Percentiles rank a stretch among this genome's conserved stretches.
phyloP scores from a whole-genome alignment of 768 basidiomycete species.

The Calocybe indica region DNA sequence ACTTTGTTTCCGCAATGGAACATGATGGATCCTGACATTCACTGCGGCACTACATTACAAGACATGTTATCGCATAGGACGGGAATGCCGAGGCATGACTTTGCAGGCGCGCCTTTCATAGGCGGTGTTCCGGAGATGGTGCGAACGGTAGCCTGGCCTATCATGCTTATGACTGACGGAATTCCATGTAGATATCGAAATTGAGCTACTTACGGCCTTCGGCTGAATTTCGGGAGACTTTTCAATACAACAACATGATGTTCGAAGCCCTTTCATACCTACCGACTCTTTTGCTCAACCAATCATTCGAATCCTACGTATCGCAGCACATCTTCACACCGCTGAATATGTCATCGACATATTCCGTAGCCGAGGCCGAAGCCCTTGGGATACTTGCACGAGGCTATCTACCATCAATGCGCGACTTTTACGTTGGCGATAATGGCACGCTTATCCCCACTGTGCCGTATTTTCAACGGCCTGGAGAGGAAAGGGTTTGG shows the following conservation, averaged over 20 bases:
- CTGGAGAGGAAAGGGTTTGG: conserved; percentile 32
- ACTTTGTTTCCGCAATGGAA: conserved; percentile 35
- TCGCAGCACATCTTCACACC: conserved; percentile 30
- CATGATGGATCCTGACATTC: conserved; percentile 30
- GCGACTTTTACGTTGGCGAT: conserved; percentile 19
- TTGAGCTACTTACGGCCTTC: conserved; percentile 33
- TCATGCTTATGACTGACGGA: background rate
- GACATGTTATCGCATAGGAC: conserved; percentile 40
- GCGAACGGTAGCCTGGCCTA: background rate
- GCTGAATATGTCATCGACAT: conserved; percentile 35
- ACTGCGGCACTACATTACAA: conserved; percentile 26
- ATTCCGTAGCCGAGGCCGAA: conserved; percentile 30
- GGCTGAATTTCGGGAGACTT: conserved; percentile 32
- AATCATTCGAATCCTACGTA: conserved; percentile 34
- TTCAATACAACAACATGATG: conserved; percentile 44
- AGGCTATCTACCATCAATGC: conserved; percentile 28
- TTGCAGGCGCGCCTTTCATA: conserved; percentile 20
- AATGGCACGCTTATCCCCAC: conserved; percentile 28
- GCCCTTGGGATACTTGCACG: conserved; percentile 25
- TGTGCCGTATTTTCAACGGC: conserved; percentile 32
- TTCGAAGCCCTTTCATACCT: conserved; percentile 36
- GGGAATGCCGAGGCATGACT: conserved; percentile 40
- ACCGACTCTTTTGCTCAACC: conserved; percentile 29
- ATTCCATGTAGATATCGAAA: conserved; percentile 23
- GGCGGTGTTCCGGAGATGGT: conserved; percentile 33